Evolutionary conservation across 2,329 filamentous ascomycete genomes (phyloP).

Genomic region (Fusarium sp.): DNA sequence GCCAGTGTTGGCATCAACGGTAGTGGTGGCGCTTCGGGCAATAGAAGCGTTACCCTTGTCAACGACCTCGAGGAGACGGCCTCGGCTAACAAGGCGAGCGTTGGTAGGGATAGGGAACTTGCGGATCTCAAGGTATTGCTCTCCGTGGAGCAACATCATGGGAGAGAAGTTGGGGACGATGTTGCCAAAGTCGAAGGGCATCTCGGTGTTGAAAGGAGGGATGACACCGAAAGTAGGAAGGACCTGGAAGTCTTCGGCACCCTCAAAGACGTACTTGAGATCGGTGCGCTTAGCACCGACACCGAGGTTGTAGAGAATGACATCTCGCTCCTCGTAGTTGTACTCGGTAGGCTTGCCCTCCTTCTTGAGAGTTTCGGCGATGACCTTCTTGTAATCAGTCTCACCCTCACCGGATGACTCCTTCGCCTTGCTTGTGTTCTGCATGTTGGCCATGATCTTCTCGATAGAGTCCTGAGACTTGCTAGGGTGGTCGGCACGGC

Average conservation of each 20-base stretch:
- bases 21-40: conserved; percentile 82
- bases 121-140: conserved; percentile 96
- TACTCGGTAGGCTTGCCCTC: conserved; percentile 79
- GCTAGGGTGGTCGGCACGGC: conserved; percentile 86
- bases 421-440: conserved; percentile 73
- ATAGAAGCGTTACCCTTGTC: conserved; percentile 95
- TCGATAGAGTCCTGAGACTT: conserved; percentile 80
- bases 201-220: conserved; percentile 86
- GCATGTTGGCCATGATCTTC: conserved; percentile 83
- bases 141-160: conserved; percentile 98
- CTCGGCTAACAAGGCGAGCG: conserved; percentile 78
- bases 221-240: conserved; percentile 96
- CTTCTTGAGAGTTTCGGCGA: conserved; percentile 78
- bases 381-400: conserved; percentile 77
- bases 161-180: conserved; percentile 96
- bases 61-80: conserved; percentile 89
- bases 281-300: conserved; percentile 92
- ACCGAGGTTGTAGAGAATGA: conserved; percentile 95
- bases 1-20: conserved; percentile 84
- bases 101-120: conserved; percentile 92
- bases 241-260: conserved; percentile 90
- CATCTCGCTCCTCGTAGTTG: conserved; percentile 85
- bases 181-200: conserved; percentile 82
- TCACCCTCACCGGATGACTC: conserved; percentile 59
- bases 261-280: conserved; percentile 89